Evolutionary conservation across 129 eudicot species (phyloP), one percentile per base, ranked within the genome.

Genomic region (Centaurea solstitialis): DNA sequence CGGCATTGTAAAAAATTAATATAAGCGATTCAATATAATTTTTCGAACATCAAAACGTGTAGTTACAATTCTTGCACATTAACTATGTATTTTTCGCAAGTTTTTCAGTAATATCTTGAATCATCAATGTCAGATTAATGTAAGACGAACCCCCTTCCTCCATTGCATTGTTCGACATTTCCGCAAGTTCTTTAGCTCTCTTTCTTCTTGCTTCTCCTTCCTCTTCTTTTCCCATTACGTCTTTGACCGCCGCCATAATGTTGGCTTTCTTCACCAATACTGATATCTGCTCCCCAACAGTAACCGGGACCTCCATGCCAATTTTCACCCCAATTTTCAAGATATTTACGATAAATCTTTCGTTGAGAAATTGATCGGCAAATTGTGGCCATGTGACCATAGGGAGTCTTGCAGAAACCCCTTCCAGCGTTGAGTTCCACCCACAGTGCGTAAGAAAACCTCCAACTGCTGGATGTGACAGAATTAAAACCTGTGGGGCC

Each of bases 381-480:
- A 90, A 88, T 50, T 90, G 78, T 1, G 97, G 97, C 93, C 94
- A 90, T 26, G 97, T 92, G 67, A 92, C 72, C 97, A 92, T 90
- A 1, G 93, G 94, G 77, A 90, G 15, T 5, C 97, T 94, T 0
- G 88, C 84, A 0, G 87, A 66, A 15, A 92, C 10, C 10, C 89
- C 97, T 84, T 92, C 97, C 0, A 87, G 68, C 23, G 92, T 89
- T 3, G 97, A 92, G 65, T 91, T 91, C 97, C 97, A 91, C 17
- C 97, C 97, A 24, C 97, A 91, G 47, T 91, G 98, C 1, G 98
- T 89, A 21, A 93, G 12, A 23, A 91, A 93, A 20, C 90, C 97
- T 45, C 91, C 93, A 8, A 91, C 70, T 0, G 88, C 76, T 0
- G 81, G 39, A 23, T 91, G 95, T 6, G 91, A 85, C 22, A 87